A percentile compares a stretch with the other conserved stretches of the same genome.
Conservation (phyloP, 2,329 filamentous ascomycete genomes). For the Tympanopsis confertula region DNA sequence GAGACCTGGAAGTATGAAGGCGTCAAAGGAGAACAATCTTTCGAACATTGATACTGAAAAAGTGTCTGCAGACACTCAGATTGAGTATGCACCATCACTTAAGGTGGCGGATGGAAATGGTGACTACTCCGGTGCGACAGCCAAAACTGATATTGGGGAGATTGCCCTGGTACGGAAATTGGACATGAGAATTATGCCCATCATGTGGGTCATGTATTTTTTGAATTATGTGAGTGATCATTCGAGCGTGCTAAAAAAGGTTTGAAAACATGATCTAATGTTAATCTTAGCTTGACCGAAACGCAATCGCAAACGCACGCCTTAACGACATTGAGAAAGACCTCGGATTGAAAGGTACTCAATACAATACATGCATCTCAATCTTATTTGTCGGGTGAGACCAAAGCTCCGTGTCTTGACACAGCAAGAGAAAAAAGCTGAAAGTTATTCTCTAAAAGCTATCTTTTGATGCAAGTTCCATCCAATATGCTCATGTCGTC, state of each 20-base stretch:
- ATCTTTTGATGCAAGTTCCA: conserved; percentile 32
- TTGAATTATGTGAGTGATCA: conserved; percentile 17
- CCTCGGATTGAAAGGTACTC: conserved; percentile 28
- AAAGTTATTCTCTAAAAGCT: conserved; percentile 10
- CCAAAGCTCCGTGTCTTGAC: conserved; percentile 3
- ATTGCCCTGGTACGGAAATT: conserved; percentile 23
- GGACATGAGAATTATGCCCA: conserved; percentile 24
- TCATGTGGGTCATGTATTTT: conserved; percentile 27
- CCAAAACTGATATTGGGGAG: conserved; percentile 18
- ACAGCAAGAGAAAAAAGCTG: conserved; percentile 1
- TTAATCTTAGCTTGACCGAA: conserved; percentile 33
- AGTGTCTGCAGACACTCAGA: too few species aligned
- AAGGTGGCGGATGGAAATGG: too few species aligned
- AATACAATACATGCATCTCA: conserved; percentile 35
- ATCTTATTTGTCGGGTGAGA: conserved; percentile 37
- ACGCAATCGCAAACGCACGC: conserved; percentile 43
- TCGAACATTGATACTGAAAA: too few species aligned
- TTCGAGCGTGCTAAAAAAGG: background rate
- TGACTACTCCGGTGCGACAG: conserved; percentile 20
- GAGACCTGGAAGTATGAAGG: too few species aligned
- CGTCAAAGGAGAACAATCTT: too few species aligned
- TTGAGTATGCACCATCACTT: too few species aligned
- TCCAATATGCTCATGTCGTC: conserved; percentile 30
- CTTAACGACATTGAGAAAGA: conserved; percentile 40
- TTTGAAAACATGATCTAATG: background rate